A percentile compares a stretch with the other conserved stretches of the same genome.
Evolutionary conservation across 73 alveolate genomes (phyloP).

Genomic region (Paraurostyla sp.): DNA sequence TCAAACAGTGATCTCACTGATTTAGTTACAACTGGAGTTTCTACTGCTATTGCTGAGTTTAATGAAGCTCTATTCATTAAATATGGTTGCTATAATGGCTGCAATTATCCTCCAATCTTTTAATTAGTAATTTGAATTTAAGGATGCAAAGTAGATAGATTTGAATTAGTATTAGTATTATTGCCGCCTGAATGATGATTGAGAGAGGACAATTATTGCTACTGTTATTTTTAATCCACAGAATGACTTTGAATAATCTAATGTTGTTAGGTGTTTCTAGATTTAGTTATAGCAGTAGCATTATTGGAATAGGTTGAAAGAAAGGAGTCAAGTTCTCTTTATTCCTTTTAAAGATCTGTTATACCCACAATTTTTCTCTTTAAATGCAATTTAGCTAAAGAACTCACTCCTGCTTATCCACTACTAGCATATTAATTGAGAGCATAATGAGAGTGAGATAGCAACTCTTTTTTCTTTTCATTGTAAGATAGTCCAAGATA

Average conservation of each 20-base stretch:
- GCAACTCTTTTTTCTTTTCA: not conserved
- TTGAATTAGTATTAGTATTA: not conserved
- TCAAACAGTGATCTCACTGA: no score
- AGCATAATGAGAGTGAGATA: not conserved
- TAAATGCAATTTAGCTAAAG: not conserved
- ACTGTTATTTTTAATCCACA: not conserved
- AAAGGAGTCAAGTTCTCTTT: not conserved
- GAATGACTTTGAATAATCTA: not conserved
- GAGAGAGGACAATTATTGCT: not conserved
- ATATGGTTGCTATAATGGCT: no score
- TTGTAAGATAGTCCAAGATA: not conserved
- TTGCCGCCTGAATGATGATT: not conserved
- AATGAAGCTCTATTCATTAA: no score
- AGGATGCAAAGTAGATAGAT: not conserved
- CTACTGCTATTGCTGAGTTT: no score
- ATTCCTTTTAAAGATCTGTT: not conserved
- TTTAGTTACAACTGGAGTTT: no score
- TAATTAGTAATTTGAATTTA: not conserved
- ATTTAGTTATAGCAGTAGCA: not conserved
- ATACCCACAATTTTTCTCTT: conserved; percentile 9
- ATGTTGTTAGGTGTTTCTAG: not conserved
- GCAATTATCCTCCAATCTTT: not conserved
- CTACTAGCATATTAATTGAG: not conserved
- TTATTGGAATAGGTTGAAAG: not conserved
- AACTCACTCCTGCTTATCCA: not conserved